These are phyloP conservation scores for Gossypium anomalum DNA, from an alignment of 345 rosid species.

Conservation along the genomic window DNA sequence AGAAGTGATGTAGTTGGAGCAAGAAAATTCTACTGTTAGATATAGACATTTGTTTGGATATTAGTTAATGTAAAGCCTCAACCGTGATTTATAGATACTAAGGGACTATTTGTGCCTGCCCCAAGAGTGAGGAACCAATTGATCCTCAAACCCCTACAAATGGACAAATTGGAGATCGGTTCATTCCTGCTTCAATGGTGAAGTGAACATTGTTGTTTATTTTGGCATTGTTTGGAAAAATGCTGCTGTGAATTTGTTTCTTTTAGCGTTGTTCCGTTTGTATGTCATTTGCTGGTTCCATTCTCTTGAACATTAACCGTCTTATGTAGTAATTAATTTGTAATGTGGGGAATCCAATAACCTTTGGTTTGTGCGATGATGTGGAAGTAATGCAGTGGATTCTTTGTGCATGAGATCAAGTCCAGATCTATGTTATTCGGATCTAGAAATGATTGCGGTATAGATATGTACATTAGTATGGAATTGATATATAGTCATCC, in stretches of 20 bases:
- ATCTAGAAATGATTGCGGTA: no score
- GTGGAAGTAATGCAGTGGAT: no score
- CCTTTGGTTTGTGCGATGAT: no score
- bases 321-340: no score
- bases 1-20: slow-evolving; percentile 24
- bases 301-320: not conserved
- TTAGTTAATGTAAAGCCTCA: not conserved
- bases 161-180: not conserved
- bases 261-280: no score
- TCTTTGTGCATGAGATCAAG: no score
- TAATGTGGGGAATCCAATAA: not conserved
- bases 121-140: not conserved
- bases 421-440: no score
- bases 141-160: not conserved
- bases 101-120: not conserved
- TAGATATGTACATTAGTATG: no score
- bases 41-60: not conserved
- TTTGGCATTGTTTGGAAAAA: not conserved
- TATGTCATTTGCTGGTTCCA: not conserved
- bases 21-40: not conserved
- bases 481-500: no score
- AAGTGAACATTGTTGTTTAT: not conserved
- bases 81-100: not conserved
- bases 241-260: not conserved
- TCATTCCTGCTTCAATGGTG: not conserved